A percentile compares a stretch with the other conserved stretches of the same genome.
phyloP scores from a whole-genome alignment of 805 yeast genomes.

The Metschnikowia cerradonensis region DNA sequence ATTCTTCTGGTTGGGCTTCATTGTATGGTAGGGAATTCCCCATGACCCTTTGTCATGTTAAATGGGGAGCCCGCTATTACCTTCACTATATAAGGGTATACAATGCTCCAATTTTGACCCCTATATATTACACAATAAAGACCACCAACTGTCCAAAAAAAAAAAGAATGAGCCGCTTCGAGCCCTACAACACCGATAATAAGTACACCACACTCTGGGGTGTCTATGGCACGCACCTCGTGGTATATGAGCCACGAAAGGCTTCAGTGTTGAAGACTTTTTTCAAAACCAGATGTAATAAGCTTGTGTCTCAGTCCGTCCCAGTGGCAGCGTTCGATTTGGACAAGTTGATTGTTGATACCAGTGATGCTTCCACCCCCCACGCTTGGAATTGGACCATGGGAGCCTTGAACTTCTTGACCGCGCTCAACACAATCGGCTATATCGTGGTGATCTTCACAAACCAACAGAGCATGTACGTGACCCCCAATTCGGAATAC shows the following conservation, averaged over 20 bases:
- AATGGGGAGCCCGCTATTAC: background rate
- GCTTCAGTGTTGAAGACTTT: background rate
- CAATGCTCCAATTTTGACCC: background rate
- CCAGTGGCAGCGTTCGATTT: background rate
- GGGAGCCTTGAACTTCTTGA: background rate
- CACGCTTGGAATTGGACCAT: background rate
- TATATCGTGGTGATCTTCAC: background rate
- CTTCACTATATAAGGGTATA: background rate
- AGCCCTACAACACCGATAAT: background rate
- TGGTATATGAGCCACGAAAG: background rate
- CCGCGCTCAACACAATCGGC: background rate
- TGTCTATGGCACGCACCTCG: background rate
- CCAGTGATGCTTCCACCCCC: background rate
- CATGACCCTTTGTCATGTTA: background rate
- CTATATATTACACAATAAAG: background rate
- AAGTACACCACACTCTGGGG: background rate
- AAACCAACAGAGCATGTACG: background rate
- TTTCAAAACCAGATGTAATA: background rate
- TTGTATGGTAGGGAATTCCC: background rate
- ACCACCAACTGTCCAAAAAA: background rate
- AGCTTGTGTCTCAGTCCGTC: background rate
- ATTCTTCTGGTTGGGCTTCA: background rate
- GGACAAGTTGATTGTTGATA: background rate
- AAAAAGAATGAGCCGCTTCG: background rate
- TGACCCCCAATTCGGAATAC: background rate